Percentiles rank a stretch among this genome's conserved stretches.
Conservation (phyloP, 495 filamentous ascomycete genomes). For the Penicillium nucicola region DNA sequence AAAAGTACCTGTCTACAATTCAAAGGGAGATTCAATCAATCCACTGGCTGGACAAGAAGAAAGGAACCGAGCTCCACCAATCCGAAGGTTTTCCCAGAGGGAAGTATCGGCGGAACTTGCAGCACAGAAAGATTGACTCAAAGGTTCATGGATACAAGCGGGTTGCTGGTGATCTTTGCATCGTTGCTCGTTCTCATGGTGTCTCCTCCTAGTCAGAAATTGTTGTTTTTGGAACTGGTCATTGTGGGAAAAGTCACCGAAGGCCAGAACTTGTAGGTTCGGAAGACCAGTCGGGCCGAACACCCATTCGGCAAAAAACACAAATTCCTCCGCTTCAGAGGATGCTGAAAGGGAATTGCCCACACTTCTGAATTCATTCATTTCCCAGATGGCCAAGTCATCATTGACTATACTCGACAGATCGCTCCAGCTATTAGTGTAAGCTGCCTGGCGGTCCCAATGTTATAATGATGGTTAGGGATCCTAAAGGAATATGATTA, state of each 20-base stretch:
- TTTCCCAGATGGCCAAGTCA: not conserved
- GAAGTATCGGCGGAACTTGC: not conserved
- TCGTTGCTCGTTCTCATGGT: not conserved
- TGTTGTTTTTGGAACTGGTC: constrained; percentile 8
- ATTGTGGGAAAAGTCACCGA: constrained; percentile 13
- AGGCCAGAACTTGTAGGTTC: constrained; percentile 3
- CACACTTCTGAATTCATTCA: not conserved
- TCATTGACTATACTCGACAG: not conserved
- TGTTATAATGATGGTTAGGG: not conserved
- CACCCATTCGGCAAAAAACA: constrained; percentile 13
- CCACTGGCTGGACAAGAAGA: constrained; percentile 6
- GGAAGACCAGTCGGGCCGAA: constrained; percentile 12
- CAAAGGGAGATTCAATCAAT: constrained; percentile 13
- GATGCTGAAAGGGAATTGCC: not conserved
- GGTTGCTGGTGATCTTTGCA: not conserved
- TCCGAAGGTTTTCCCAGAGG: not conserved
- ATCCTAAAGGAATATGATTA: too few species aligned
- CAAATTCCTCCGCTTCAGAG: constrained; percentile 1
- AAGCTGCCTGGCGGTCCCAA: not conserved
- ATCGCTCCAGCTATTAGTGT: not conserved
- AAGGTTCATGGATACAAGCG: too few species aligned
- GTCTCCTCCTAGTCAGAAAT: not conserved
- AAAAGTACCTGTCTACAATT: not conserved
- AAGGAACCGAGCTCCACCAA: constrained; percentile 5
- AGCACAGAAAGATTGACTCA: not conserved